A percentile compares a stretch with the other conserved stretches of the same genome.
Conservation (phyloP, 306 rosid species). For the Acacia crassicarpa region DNA sequence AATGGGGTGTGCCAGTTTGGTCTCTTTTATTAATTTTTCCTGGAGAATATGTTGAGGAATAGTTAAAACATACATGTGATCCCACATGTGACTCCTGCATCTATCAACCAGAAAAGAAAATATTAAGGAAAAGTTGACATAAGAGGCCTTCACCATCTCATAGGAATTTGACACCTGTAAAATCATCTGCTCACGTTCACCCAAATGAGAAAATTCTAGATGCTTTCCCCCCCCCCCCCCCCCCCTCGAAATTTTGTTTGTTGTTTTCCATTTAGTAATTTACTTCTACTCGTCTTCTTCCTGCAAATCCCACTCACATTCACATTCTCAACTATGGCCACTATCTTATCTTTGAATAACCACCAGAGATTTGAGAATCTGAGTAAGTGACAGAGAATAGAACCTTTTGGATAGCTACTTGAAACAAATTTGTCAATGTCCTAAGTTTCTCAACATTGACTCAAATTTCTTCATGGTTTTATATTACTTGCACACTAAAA, state of each 20-base stretch:
- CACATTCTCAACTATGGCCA: background rate
- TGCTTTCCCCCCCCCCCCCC: background rate
- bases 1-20: slow-evolving; percentile 27
- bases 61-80: slow-evolving; percentile 43
- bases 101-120: slow-evolving; percentile 20
- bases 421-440: slow-evolving; percentile 5
- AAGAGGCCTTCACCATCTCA: slow-evolving; percentile 28
- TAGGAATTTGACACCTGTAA: slow-evolving; percentile 28
- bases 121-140: slow-evolving; percentile 33
- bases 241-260: background rate
- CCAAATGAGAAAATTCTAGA: slow-evolving; percentile 4
- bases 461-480: background rate
- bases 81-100: slow-evolving; percentile 38
- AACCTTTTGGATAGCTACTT: background rate
- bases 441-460: slow-evolving; percentile 24
- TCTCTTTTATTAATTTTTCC: background rate
- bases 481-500: background rate
- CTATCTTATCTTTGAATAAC: slow-evolving; percentile 10
- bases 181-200: slow-evolving; percentile 22
- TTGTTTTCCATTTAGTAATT: background rate
- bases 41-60: slow-evolving; percentile 35
- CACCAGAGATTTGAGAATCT: background rate
- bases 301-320: background rate
- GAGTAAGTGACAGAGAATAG: slow-evolving; percentile 1
- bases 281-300: background rate